Conservation (phyloP, 306 rosid species). For the Mimosa bimucronata region DNA sequence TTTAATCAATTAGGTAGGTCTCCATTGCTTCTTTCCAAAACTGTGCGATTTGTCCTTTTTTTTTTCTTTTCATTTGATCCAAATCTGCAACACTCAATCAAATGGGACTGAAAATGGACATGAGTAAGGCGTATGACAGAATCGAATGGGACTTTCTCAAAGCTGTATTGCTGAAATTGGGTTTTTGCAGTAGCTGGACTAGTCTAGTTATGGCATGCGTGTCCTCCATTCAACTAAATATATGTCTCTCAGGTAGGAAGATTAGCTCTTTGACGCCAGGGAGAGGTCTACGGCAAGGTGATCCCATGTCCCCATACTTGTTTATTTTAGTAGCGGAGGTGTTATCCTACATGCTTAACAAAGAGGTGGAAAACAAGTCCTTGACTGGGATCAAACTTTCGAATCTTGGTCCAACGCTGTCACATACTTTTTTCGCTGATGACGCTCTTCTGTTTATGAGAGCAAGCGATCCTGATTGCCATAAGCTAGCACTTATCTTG, state of each 20-base stretch:
- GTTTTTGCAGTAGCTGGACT: no score
- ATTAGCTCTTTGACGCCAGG: fast-evolving
- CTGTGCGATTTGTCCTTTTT: no score
- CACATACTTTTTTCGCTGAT: background rate
- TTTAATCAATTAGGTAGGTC: no score
- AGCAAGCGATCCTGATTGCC: fast-evolving
- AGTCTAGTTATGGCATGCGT: background rate
- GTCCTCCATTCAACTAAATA: background rate
- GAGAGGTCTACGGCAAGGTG: background rate
- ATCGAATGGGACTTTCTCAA: background rate
- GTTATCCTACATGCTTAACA: no score
- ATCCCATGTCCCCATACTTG: background rate
- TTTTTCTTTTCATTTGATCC: no score
- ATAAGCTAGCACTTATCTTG: background rate
- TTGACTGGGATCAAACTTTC: background rate
- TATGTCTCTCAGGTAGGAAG: fast-evolving
- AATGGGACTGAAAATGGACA: background rate
- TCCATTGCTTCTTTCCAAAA: no score
- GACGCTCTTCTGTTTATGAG: background rate
- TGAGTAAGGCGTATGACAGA: background rate
- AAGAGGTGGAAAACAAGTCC: fast-evolving
- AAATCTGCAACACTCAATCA: no score
- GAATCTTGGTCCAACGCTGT: fast-evolving
- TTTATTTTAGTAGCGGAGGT: no score
- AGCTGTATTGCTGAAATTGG: no score